Evolutionary conservation across 306 rosid genomes (phyloP), one percentile per base, ranked within the genome.

Genomic region (Comarum palustre): DNA sequence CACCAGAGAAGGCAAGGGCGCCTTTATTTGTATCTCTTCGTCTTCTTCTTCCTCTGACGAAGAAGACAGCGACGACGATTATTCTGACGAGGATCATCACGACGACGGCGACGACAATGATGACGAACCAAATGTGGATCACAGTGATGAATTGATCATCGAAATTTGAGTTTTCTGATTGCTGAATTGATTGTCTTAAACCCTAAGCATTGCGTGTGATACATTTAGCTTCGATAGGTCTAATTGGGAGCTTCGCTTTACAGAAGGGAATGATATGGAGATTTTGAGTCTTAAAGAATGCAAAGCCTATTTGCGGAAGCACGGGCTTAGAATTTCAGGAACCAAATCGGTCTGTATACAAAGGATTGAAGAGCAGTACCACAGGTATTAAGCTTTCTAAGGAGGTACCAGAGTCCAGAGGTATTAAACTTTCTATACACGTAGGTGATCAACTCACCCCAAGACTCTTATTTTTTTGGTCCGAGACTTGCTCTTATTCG

Each of bases 221-320:
- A 4, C 36, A 59, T 61, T 71, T 52, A 2, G 54, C 41, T 50
- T 63, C 38, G 25, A 22, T 62, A 20, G 31, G 4, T 36, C 50
- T 0, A 6, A 61, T 57, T 19, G 27, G 42, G 62, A 32, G 47
- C 8, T 24, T 38, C 32, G 43, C 68, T 77, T 59, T 3, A 34
- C 81, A 85, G 94, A 79, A 58, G 79, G 83, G 72, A 77, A 72
- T 2, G 84, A 79, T 73, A 67, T 91, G 34, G 82, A 81, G 24
- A 81, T 70, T 1, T 83, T 88, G 82, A 82, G 68, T 76, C 83
- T 88, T 32, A 74, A 77, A 66, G 84, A 82, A 61, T 87, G 97
- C 84, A 88, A 91, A 84, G 88, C 84, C 19, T 91, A 88, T 84
- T 76, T 88, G 54, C 84, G 92, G 75, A 78, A 75, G 77, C 77